phyloP scores from a whole-genome alignment of 2,329 filamentous ascomycete species.

The Aspergillus clavatus region DNA sequence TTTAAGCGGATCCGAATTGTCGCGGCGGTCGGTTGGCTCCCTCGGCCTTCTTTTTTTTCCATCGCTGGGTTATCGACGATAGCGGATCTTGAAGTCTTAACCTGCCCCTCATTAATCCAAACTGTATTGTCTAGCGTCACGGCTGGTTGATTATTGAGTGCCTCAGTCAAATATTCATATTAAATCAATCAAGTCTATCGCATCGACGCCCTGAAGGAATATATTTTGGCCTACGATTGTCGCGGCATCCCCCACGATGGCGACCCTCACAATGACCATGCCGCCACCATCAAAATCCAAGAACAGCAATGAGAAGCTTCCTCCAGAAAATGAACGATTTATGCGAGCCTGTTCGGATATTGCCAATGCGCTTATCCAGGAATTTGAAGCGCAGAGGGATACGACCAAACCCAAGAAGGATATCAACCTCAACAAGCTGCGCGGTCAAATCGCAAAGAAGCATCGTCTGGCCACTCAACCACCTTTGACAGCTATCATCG shows the following conservation, averaged over 20 bases:
- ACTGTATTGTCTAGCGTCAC: no score
- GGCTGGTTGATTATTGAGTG: no score
- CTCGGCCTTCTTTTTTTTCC: conserved; percentile 23
- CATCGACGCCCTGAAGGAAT: not conserved
- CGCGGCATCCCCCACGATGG: conserved; percentile 46
- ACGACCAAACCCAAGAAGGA: conserved; percentile 70
- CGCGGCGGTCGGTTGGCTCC: conserved; percentile 23
- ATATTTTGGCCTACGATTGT: conserved; percentile 5
- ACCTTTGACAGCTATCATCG: conserved; percentile 92
- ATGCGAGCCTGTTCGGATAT: conserved; percentile 94
- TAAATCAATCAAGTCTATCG: not conserved
- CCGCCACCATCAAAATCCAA: conserved; percentile 52
- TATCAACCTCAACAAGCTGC: conserved; percentile 85
- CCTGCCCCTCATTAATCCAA: conserved; percentile 5
- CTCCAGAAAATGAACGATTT: conserved; percentile 91
- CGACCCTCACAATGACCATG: conserved; percentile 57
- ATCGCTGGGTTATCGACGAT: conserved; percentile 11
- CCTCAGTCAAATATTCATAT: no score
- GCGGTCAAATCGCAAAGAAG: conserved; percentile 86
- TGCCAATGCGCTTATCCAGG: conserved; percentile 86
- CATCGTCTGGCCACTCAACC: conserved; percentile 84
- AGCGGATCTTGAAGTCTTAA: no score
- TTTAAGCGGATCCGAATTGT: conserved; percentile 35
- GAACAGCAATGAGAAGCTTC: conserved; percentile 66
- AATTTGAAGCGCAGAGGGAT: conserved; percentile 78